Percentiles rank a stretch among this genome's conserved stretches.
These are phyloP conservation scores for Fusarium transvaalense DNA, from an alignment of 2,329 filamentous ascomycete species.

Conservation along the genomic window DNA sequence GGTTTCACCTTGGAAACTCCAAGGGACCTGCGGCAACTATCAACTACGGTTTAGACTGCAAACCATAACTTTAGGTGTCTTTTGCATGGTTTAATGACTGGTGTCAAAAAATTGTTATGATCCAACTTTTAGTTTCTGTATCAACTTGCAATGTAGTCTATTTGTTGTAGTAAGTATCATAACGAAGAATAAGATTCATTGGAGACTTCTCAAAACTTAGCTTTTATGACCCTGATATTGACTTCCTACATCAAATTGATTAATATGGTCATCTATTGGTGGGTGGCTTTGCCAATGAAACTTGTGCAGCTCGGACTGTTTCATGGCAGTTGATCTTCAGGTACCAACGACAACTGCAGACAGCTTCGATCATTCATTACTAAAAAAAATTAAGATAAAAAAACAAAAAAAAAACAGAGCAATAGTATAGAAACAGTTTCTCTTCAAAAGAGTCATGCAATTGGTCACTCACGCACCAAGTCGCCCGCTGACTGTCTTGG, in stretches of 20 bases:
- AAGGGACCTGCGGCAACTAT: neutral
- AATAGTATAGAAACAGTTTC: no score
- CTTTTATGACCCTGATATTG: neutral
- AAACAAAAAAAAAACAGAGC: neutral
- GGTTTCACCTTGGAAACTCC: neutral
- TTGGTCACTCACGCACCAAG: neutral
- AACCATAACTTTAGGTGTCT: neutral
- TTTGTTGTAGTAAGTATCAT: neutral
- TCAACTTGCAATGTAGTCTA: neutral
- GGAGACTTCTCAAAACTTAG: no score
- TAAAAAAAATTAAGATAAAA: no score
- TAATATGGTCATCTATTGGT: neutral
- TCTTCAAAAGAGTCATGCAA: neutral
- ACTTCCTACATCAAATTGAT: neutral
- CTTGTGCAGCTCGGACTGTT: constrained; percentile 12
- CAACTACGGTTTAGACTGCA: constrained; percentile 1
- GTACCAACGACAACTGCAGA: constrained; percentile 5
- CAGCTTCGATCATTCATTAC: neutral
- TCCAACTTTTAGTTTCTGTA: neutral
- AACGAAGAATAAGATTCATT: neutral
- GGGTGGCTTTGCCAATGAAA: neutral
- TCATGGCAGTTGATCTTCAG: constrained; percentile 21
- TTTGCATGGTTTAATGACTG: neutral
- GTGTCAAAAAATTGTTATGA: neutral
- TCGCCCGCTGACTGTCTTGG: neutral